phyloP scores from a whole-genome alignment of 805 yeast genomes.

The Yarrowia deformans region DNA sequence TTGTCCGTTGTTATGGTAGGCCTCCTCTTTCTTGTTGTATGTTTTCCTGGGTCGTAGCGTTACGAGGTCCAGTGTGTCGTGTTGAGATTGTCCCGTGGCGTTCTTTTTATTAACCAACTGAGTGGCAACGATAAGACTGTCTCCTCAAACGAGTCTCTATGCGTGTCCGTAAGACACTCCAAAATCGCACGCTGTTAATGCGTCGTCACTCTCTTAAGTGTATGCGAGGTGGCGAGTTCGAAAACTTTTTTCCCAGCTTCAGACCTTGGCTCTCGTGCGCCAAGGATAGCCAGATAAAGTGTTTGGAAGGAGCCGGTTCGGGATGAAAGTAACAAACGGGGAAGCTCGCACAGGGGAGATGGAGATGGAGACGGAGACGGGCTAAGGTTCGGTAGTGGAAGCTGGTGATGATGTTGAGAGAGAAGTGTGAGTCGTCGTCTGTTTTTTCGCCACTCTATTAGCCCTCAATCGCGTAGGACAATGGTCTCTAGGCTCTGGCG shows the following conservation, averaged over 20 bases:
- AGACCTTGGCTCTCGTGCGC: slow-evolving; percentile 34
- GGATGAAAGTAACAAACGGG: slow-evolving; percentile 13
- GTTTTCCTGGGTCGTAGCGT: not conserved
- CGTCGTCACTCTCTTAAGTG: slow-evolving; percentile 34
- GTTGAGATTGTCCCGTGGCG: slow-evolving; percentile 1
- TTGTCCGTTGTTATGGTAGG: slow-evolving; percentile 8
- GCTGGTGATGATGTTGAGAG: too few species aligned
- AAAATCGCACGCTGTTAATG: slow-evolving; percentile 35
- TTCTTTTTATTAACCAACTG: slow-evolving; percentile 11
- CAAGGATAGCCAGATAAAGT: slow-evolving; percentile 24
- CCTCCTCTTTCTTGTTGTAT: slow-evolving; percentile 3
- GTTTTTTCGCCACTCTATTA: not conserved
- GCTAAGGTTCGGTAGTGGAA: not conserved
- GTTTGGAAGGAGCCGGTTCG: slow-evolving; percentile 33
- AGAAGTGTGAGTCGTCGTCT: not conserved
- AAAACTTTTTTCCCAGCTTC: slow-evolving; percentile 23
- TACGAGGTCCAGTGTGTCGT: not conserved
- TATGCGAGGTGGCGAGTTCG: slow-evolving; percentile 39
- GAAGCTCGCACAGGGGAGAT: slow-evolving; percentile 12
- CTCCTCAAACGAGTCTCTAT: slow-evolving; percentile 28
- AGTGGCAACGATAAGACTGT: slow-evolving; percentile 37
- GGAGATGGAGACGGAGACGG: not conserved
- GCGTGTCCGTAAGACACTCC: slow-evolving; percentile 31
- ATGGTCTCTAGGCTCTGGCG: slow-evolving; percentile 7
- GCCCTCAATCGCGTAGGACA: slow-evolving; percentile 8